Evolutionary conservation across 805 yeast species (phyloP).

Genomic region (Ogataea nonfermentans): DNA sequence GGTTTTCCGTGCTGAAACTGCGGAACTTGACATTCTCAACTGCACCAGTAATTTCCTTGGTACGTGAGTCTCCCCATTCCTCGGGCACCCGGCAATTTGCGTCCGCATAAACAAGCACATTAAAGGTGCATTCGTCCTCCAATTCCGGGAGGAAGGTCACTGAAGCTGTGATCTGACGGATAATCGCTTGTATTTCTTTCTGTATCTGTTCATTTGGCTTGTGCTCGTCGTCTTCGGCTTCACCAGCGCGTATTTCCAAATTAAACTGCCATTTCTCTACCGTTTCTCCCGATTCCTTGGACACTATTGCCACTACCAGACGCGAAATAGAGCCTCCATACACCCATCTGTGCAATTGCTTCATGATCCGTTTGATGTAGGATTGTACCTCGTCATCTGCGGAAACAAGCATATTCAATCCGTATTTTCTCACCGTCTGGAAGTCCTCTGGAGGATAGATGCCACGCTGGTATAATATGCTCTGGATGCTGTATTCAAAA

Average conservation of each 20-base stretch:
- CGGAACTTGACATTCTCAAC: slow-evolving; percentile 68
- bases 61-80: slow-evolving; percentile 80
- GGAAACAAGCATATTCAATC: slow-evolving; percentile 67
- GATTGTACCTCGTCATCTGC: slow-evolving; percentile 71
- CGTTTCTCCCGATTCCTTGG: slow-evolving; percentile 61
- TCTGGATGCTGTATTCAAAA: slow-evolving; percentile 77
- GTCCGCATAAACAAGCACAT: slow-evolving; percentile 79
- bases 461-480: slow-evolving; percentile 84
- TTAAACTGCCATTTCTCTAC: slow-evolving; percentile 89
- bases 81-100: slow-evolving; percentile 63
- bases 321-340: slow-evolving; percentile 63
- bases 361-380: slow-evolving; percentile 65
- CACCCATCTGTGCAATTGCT: slow-evolving; percentile 74
- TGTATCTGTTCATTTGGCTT: slow-evolving; percentile 53
- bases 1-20: slow-evolving; percentile 64
- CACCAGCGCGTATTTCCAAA: slow-evolving; percentile 39
- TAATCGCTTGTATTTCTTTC: slow-evolving; percentile 76
- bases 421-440: slow-evolving; percentile 73
- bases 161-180: slow-evolving; percentile 86
- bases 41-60: slow-evolving; percentile 47
- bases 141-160: slow-evolving; percentile 81
- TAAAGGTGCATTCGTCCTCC: slow-evolving; percentile 66
- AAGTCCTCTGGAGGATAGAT: slow-evolving; percentile 88
- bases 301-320: slow-evolving; percentile 69
- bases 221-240: slow-evolving; percentile 10